Conservation (phyloP, 2,329 filamentous ascomycete genomes). For the Thielaviopsis ethacetica region DNA sequence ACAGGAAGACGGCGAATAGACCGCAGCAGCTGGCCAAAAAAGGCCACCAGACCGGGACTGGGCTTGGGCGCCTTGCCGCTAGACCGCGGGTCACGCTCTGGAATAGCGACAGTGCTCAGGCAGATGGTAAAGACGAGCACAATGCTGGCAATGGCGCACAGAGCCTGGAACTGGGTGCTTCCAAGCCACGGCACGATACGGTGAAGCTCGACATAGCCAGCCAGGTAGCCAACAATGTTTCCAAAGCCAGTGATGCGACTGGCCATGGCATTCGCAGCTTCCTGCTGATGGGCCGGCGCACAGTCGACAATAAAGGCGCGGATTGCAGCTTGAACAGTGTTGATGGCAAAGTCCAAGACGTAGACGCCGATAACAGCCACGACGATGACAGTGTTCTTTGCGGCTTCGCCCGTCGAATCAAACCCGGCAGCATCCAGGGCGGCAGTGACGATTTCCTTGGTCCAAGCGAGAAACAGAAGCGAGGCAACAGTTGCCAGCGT, state of each 20-base stretch:
- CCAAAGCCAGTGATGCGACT: slow-evolving; percentile 73
- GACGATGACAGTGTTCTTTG: slow-evolving; percentile 52
- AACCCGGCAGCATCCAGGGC: slow-evolving; percentile 56
- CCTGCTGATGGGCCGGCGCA: slow-evolving; percentile 82
- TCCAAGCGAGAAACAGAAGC: slow-evolving; percentile 57
- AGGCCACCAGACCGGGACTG: slow-evolving; percentile 51
- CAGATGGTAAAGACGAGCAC: slow-evolving; percentile 52
- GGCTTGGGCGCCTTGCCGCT: slow-evolving; percentile 21
- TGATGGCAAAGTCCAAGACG: slow-evolving; percentile 84
- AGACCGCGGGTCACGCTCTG: slow-evolving; percentile 58
- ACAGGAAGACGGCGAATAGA: slow-evolving; percentile 66
- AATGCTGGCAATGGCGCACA: slow-evolving; percentile 71
- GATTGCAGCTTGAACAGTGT: slow-evolving; percentile 88
- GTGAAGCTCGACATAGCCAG: slow-evolving; percentile 69
- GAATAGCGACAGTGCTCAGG: slow-evolving; percentile 52
- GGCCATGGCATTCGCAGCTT: slow-evolving; percentile 86
- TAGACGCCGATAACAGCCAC: slow-evolving; percentile 79
- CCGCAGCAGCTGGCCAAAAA: slow-evolving; percentile 63
- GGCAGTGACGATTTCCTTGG: slow-evolving; percentile 52
- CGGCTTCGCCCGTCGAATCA: slow-evolving; percentile 44
- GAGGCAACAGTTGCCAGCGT: slow-evolving; percentile 49
- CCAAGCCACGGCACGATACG: slow-evolving; percentile 64
- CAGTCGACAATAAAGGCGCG: slow-evolving; percentile 89
- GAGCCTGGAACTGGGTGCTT: slow-evolving; percentile 78
- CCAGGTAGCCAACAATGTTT: slow-evolving; percentile 80